Conservation (phyloP, 2,329 filamentous ascomycete species). For the Simplicillium aogashimaense region DNA sequence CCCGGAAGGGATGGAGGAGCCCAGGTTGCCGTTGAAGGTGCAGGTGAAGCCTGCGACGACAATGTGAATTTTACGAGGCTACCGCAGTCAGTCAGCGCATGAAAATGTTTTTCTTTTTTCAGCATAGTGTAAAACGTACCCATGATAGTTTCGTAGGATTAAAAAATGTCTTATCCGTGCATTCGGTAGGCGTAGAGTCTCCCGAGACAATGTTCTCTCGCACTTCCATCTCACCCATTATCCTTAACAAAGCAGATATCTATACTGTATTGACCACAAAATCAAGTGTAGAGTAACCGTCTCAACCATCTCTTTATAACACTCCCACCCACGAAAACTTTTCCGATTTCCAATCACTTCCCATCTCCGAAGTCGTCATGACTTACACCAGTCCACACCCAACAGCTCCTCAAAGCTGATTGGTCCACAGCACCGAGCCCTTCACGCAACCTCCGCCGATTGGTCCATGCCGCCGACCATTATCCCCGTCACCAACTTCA, state of each 20-base stretch:
- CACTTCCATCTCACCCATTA: constrained; percentile 9
- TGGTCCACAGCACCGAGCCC: not conserved
- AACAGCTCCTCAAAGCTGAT: not conserved
- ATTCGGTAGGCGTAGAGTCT: constrained; percentile 11
- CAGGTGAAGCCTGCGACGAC: constrained; percentile 23
- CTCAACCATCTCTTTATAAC: no score
- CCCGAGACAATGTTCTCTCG: constrained; percentile 4
- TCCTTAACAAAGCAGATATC: no score
- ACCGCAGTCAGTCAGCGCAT: not conserved
- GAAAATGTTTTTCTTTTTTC: not conserved
- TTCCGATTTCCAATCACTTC: no score
- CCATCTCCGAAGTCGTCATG: no score
- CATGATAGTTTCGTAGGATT: constrained; percentile 20
- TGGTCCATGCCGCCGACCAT: not conserved
- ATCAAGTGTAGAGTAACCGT: no score
- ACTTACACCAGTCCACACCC: not conserved
- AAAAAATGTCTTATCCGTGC: constrained; percentile 1
- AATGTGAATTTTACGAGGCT: constrained; percentile 21
- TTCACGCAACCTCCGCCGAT: not conserved
- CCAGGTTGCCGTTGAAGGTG: constrained; percentile 25
- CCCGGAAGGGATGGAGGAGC: constrained; percentile 24
- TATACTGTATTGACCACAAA: no score
- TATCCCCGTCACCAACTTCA: not conserved
- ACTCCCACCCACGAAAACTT: no score
- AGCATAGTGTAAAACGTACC: constrained; percentile 8